Percentiles rank a stretch among this genome's conserved stretches.
Conservation (phyloP, 805 yeast genomes). For the Brettanomyces sp. region DNA sequence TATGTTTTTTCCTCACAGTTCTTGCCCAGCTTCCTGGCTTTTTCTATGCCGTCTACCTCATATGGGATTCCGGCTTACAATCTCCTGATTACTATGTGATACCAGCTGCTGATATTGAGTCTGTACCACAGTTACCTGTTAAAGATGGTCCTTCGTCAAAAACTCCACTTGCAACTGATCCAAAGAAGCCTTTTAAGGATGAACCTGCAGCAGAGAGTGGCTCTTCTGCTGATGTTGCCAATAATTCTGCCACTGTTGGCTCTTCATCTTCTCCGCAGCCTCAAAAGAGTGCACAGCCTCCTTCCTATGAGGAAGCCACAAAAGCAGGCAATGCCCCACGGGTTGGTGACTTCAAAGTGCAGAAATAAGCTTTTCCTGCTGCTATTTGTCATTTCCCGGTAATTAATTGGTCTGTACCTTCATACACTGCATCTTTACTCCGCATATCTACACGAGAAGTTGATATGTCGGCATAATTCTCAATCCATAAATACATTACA, state of each 20-base stretch:
- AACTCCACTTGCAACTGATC: not conserved
- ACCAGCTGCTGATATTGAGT: slow-evolving; percentile 13
- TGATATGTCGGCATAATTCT: too few species aligned
- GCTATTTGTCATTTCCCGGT: not conserved
- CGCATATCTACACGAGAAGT: too few species aligned
- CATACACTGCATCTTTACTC: too few species aligned
- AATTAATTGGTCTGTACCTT: too few species aligned
- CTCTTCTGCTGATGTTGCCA: not conserved
- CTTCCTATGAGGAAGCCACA: slow-evolving; percentile 3
- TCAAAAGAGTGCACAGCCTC: not conserved
- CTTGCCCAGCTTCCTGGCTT: slow-evolving; percentile 45
- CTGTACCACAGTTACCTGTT: not conserved
- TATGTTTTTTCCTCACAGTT: slow-evolving; percentile 33
- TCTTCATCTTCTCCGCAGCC: not conserved
- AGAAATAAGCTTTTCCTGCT: not conserved
- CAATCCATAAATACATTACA: not conserved
- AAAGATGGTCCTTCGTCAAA: not conserved
- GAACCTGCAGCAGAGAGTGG: not conserved
- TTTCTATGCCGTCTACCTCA: slow-evolving; percentile 39
- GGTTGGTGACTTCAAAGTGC: slow-evolving; percentile 9
- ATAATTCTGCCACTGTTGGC: not conserved
- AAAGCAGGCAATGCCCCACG: not conserved
- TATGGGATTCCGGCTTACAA: slow-evolving; percentile 1
- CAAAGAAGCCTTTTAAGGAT: not conserved
- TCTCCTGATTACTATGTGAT: slow-evolving; percentile 4